Conservation (phyloP, 2,329 filamentous ascomycete genomes). For the Westerdykella aurantiaca region DNA sequence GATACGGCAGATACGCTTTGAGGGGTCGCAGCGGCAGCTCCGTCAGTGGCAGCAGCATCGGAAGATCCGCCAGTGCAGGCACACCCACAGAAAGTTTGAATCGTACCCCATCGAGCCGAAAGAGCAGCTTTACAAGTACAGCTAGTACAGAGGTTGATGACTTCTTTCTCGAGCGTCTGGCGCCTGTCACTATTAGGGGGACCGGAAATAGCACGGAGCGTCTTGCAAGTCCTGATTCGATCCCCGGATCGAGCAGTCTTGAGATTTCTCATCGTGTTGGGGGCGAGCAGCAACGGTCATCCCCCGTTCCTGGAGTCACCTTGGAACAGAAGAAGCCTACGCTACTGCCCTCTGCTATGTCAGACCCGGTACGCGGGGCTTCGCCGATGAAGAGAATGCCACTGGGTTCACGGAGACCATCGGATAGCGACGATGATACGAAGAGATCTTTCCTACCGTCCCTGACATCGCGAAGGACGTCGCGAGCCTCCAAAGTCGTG, state of each 20-base stretch:
- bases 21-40: conserved; percentile 61
- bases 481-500: conserved; percentile 20
- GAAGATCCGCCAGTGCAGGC: conserved; percentile 43
- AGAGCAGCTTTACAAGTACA: conserved; percentile 41
- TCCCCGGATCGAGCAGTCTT: conserved; percentile 33
- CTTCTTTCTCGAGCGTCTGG: conserved; percentile 42
- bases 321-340: conserved; percentile 20
- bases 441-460: conserved; percentile 31
- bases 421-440: conserved; percentile 33
- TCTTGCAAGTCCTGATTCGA: conserved; percentile 32
- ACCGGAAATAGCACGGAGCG: conserved; percentile 37
- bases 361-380: conserved; percentile 25
- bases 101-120: conserved; percentile 35
- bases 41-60: conserved; percentile 45
- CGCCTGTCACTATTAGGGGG: conserved; percentile 42
- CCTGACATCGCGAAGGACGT: conserved; percentile 23
- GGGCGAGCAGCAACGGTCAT: not conserved
- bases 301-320: conserved; percentile 8
- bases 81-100: conserved; percentile 32
- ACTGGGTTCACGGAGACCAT: conserved; percentile 24
- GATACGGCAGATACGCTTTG: conserved; percentile 63
- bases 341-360: conserved; percentile 36
- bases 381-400: conserved; percentile 29
- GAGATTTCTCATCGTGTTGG: not conserved
- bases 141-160: conserved; percentile 41